phyloP scores from a whole-genome alignment of 2,329 filamentous ascomycete genomes.

The Fusarium phyllophilum region DNA sequence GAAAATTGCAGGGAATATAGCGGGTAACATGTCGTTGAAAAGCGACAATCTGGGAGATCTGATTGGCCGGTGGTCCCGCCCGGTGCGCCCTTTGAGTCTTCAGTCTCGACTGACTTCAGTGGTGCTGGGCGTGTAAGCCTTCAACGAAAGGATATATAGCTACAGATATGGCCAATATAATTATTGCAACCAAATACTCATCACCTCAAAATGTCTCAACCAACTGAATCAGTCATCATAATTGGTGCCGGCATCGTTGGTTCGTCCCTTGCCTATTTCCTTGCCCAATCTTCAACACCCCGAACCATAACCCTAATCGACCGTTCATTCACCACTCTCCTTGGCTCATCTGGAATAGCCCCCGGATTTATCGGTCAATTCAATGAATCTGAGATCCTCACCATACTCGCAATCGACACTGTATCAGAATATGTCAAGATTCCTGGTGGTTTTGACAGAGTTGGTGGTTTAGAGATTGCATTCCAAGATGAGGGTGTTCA shows the following conservation, averaged over 20 bases:
- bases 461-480: conserved; percentile 37
- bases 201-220: conserved; percentile 7
- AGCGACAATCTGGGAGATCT: accelerated
- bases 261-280: conserved; percentile 23
- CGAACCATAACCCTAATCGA: conserved; percentile 34
- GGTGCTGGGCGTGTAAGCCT: neutral
- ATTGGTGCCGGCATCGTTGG: conserved; percentile 36
- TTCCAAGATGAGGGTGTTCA: conserved; percentile 16
- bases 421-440: conserved; percentile 37
- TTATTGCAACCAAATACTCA: accelerated
- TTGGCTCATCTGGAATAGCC: conserved; percentile 36
- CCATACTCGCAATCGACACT: conserved; percentile 35
- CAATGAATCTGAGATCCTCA: conserved; percentile 38
- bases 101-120: neutral
- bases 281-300: conserved; percentile 1
- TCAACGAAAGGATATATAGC: neutral
- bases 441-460: conserved; percentile 32
- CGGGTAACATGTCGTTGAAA: neutral
- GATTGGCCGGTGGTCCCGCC: neutral
- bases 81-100: conserved; percentile 8
- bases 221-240: conserved; percentile 29
- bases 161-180: neutral
- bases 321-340: conserved; percentile 16
- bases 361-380: conserved; percentile 41
- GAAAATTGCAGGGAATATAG: neutral